Evolutionary conservation across 2,329 filamentous ascomycete species (phyloP), one percentile per base, ranked within the genome.

Genomic region (Colletotrichum lindemuthianum): DNA sequence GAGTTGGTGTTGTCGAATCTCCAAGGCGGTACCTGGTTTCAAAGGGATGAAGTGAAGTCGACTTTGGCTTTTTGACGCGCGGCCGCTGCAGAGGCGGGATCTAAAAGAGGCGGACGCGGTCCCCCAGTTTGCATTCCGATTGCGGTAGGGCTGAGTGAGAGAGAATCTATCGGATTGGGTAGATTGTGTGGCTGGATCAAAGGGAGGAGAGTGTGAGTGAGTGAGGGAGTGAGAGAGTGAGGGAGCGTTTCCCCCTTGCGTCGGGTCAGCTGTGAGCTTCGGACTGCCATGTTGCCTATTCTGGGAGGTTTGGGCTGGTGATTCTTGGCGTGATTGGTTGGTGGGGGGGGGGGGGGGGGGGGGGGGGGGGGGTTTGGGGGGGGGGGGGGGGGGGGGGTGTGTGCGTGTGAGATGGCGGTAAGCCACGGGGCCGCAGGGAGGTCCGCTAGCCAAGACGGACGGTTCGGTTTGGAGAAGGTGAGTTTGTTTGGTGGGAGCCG

Each of bases 271-370:
- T 32, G 55, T 40, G 34, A 8, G 12, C 33, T 16, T 32, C 34
- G 8, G 3, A 4, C 6, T 2, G 5, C 24, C n/a, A 10, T 43
- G 24, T 37, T 61, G 49, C 50, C 61, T 59, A 55, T 55, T 65
- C 39, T 16, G 56, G 60, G 51, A 15, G 56, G 16, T 11, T 13
- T 33, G 33, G 7, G 51, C 39, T 50, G 45, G 33, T 24, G 34
- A 55, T 34, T 37, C 61, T 65, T 51, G 61, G 61, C 57, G 61
- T 60, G 61, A 65, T 65, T 61, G 61, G 55, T 49, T 43, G 57
- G 44, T 33, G 11, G 33, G 15, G 34, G 33, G 11, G 43, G 3
- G 24, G 24, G 43, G 3, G 24, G 24, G 11, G 33, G 15, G 34
- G 33, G 11, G 43, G 3, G 24, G 24, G 56, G 60, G 51, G 13